Conservation (phyloP, 139 green algal species). For the Asterochloris erici region DNA sequence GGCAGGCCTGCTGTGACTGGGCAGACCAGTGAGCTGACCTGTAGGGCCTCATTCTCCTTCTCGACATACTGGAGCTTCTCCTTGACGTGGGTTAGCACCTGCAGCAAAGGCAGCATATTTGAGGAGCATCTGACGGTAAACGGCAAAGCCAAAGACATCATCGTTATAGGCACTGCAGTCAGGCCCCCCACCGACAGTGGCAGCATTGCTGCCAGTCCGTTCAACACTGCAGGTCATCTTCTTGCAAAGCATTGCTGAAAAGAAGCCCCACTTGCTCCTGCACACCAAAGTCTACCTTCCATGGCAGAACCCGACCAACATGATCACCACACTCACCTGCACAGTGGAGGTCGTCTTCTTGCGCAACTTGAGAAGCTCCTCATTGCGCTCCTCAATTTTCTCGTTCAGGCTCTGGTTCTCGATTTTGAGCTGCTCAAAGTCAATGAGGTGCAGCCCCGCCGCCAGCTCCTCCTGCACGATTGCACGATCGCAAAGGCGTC, state of each 20-base stretch:
- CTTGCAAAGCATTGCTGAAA: not conserved
- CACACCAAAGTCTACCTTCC: not conserved
- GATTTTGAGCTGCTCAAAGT: conserved; percentile 96
- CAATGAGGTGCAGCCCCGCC: conserved; percentile 86
- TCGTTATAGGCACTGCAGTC: not conserved
- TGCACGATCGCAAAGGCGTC: not conserved
- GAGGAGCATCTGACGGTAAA: not conserved
- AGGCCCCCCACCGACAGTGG: not conserved
- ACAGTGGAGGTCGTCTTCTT: conserved; percentile 80
- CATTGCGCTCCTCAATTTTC: conserved; percentile 84
- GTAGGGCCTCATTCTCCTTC: conserved; percentile 53
- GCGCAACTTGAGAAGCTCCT: conserved; percentile 84
- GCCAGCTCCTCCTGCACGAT: conserved; percentile 35
- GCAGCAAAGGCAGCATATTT: not conserved
- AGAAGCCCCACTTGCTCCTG: not conserved
- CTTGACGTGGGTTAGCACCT: conserved; percentile 75
- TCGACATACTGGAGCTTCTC: conserved; percentile 85
- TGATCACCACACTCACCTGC: conserved; percentile 33
- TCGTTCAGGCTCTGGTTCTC: conserved; percentile 84
- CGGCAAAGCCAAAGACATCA: too few species aligned
- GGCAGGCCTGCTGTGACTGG: not conserved
- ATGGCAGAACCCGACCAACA: not conserved
- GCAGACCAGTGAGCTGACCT: not conserved
- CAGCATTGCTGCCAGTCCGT: too few species aligned
- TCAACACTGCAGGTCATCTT: not conserved